Base-by-base conservation (phyloP, 345 rosid genomes). In the Eutrema japonicum region DNA sequence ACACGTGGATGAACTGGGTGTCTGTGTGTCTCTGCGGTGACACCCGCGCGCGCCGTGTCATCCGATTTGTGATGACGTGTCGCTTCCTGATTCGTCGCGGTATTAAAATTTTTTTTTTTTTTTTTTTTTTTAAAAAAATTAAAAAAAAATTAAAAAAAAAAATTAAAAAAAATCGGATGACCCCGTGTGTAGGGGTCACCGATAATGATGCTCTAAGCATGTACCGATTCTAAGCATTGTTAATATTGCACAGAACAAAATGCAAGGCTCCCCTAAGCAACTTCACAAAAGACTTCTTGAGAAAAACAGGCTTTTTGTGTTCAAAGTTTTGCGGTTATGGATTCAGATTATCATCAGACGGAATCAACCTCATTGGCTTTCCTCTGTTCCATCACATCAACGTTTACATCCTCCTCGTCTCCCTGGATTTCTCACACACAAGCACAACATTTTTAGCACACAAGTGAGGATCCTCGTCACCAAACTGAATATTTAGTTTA, bases 331-430 rank as follows among this genome's bases (percentile, higher is more conserved):
- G 16, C 10, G 41, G 66, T 22, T 47, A 56, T 29, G 50, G 6
- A 50, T 66, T 66, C 52, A 37, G 60, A 66, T 37, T 18, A 37
- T 5, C 68, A 52, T 74, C 62, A 75, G 35, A 68, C 35, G 5
- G 64, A 65, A 10, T 77, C 80, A 35, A 51, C 73, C 6, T 66
- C 76, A 66, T 37, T 46, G 49, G 73, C 35, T 32, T 32, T 32
- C 35, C 35, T 32, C 35, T 57, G 50, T 26, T 58, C 80, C 62
- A 1, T 64, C 79, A 54, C 66, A 46, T 43, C 70, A 27, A n/a
- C 72, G 36, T 85, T 79, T n/a, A 68, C 81, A 1, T 82, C 64
- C 77, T 80, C 81, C 46, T 83, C 83, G 3, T 73, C 80, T 35
- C 83, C 86, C 76, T 77, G 60, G 2, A 33, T 64, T 4, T 30